A percentile compares a stretch with the other conserved stretches of the same genome.
Evolutionary conservation across 306 rosid species (phyloP).

Genomic region (Lathyrus tuberosus): DNA sequence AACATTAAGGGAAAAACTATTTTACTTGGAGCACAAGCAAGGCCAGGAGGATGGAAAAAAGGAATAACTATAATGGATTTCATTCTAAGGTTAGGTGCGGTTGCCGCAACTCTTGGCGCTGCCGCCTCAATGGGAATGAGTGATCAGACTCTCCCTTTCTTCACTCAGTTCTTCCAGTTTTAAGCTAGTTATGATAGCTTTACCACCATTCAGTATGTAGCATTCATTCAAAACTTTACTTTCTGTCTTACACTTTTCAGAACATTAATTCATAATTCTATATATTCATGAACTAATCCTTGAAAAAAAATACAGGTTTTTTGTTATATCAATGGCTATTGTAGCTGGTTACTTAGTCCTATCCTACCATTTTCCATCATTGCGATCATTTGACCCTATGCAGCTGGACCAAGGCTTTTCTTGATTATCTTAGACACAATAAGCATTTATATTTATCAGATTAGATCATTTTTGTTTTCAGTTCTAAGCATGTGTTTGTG

Average conservation of each 20-base stretch:
- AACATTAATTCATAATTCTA: background rate
- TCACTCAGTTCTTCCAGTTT: constrained; percentile 91
- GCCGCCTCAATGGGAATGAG: constrained; percentile 82
- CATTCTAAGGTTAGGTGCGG: constrained; percentile 71
- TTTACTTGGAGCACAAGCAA: constrained; percentile 16
- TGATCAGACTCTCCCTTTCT: constrained; percentile 82
- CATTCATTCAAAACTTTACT: background rate
- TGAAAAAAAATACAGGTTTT: constrained; percentile 61
- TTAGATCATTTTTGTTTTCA: no score
- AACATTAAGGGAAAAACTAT: constrained; percentile 48
- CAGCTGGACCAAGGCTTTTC: constrained; percentile 60
- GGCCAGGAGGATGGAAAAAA: constrained; percentile 57
- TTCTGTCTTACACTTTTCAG: background rate
- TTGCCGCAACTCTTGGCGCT: constrained; percentile 61
- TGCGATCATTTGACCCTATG: constrained; percentile 70
- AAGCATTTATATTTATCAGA: constrained; percentile 13
- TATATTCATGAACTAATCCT: background rate
- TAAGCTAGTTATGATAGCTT: constrained; percentile 82
- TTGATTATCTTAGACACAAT: constrained; percentile 73
- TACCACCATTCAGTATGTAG: constrained; percentile 72
- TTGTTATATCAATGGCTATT: constrained; percentile 66
- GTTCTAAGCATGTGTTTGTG: constrained; percentile 2
- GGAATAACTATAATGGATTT: constrained; percentile 72
- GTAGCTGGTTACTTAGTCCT: constrained; percentile 76
- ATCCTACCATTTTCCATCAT: constrained; percentile 73